Percentiles rank a stretch among this genome's conserved stretches.
phyloP scores from a whole-genome alignment of 1,139 yeast species.

The Komagataea norvegica region DNA sequence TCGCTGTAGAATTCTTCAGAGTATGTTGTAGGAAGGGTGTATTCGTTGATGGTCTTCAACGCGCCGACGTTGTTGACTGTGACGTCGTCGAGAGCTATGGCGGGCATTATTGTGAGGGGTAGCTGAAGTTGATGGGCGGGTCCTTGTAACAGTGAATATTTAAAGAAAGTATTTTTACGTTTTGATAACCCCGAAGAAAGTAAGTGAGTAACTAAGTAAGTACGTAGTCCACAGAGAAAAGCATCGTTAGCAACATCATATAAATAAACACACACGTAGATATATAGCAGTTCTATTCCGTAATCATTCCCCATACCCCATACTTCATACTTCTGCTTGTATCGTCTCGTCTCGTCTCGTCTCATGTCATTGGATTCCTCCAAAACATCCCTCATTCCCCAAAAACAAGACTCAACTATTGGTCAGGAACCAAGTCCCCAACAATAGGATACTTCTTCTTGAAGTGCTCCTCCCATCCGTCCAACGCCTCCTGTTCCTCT shows the following conservation, averaged over 20 bases:
- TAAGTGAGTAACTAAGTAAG: not conserved
- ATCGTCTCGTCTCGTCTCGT: too few relatives aligned
- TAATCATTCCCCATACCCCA: too few relatives aligned
- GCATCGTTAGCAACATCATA: too few relatives aligned
- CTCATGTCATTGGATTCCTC: too few relatives aligned
- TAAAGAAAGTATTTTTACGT: too few relatives aligned
- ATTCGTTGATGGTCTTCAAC: constrained; percentile 45
- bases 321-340: too few relatives aligned
- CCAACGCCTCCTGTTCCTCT: constrained; percentile 63
- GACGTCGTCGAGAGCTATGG: constrained; percentile 48
- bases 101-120: constrained; percentile 9
- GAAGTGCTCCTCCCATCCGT: constrained; percentile 85
- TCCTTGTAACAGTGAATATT: too few relatives aligned
- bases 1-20: constrained; percentile 43
- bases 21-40: constrained; percentile 39
- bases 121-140: too few relatives aligned
- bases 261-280: too few relatives aligned
- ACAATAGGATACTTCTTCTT: constrained; percentile 69
- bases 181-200: too few relatives aligned
- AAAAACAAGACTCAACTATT: not conserved
- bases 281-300: not conserved
- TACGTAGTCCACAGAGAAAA: too few relatives aligned
- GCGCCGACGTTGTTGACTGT: constrained; percentile 53
- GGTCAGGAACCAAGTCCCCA: constrained; percentile 44
- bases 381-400: too few relatives aligned